Percentiles rank a stretch among this genome's conserved stretches.
Evolutionary conservation across 129 eudicot genomes (phyloP).

Genomic region (Flaveria bidentis): DNA sequence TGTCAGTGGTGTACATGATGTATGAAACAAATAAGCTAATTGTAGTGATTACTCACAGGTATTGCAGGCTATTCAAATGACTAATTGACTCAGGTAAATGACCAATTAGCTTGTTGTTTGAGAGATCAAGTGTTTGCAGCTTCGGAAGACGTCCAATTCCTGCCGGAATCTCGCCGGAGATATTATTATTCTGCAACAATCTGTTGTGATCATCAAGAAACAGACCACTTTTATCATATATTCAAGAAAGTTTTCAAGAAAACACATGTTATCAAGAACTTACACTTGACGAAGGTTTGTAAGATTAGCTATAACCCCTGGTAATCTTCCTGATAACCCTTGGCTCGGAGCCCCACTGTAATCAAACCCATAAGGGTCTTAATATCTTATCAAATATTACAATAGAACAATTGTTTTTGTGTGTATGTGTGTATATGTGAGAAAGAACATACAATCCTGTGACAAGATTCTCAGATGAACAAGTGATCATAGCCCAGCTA

Average conservation of each 20-base stretch:
- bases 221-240: background rate
- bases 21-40: too few species aligned
- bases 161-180: constrained; percentile 77
- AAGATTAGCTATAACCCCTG: constrained; percentile 71
- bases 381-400: background rate
- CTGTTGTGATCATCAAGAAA: constrained; percentile 36
- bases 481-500: constrained; percentile 98
- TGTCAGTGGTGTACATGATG: background rate
- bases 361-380: background rate
- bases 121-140: constrained; percentile 85
- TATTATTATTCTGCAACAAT: constrained; percentile 82
- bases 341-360: constrained; percentile 93
- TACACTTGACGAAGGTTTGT: constrained; percentile 93
- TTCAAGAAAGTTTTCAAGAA: background rate
- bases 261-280: constrained; percentile 20
- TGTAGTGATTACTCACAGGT: constrained; percentile 52
- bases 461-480: constrained; percentile 85
- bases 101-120: constrained; percentile 74
- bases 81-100: constrained; percentile 75
- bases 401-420: constrained; percentile 12
- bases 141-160: constrained; percentile 68
- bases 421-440: background rate
- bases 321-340: constrained; percentile 79
- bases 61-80: constrained; percentile 61
- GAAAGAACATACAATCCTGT: constrained; percentile 57